Base-by-base conservation (phyloP, 1,139 yeast genomes). In the Saccharomyces hybrid region DNA sequence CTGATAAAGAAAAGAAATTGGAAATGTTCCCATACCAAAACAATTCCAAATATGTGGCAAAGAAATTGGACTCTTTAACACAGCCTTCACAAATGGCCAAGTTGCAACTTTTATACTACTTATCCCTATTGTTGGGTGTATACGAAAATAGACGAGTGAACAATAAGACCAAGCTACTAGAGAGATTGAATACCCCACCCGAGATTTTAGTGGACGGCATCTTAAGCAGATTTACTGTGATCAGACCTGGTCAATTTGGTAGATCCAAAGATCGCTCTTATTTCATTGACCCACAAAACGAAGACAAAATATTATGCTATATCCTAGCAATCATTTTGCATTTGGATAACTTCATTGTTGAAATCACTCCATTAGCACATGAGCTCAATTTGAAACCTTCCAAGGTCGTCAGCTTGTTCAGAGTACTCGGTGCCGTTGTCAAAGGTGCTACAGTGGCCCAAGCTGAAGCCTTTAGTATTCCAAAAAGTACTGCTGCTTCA, bases 331-430 rank as follows among this genome's bases (percentile, higher is more conserved):
- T 86, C 51, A 77, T 88, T 52, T 74, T 95, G 68, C 91, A 86
- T 68, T 76, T 91, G 56, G 90, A 88, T 68, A 83, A 81, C 61
- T 93, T 83, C 73, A 75, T 81, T 58, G 80, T 89, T 26, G 95
- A 88, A 63, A 73, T 90, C 48, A 79, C 87, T 6, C 95, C 96
- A 24, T 74, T 93, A 62, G 91, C 96, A 2, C 83, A 85, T 61
- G 98, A 91, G 69, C 76, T 93, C 57, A 86, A 89, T 55, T 73
- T 90, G 67, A 89, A 89, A 68, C 93, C 96, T 27, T 79, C 90
- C 4, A 84, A 82, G 67, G 73, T 90, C 56, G 80, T 78, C 9
- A 82, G 81, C 44, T 76, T 93, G 56, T 82, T 88, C 71, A 84
- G 82, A 69, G 86, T 91, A 9, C 73, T 93, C 62, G 99, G 99